Base-by-base conservation (phyloP, 2,329 filamentous ascomycete species). In the Rachicladosporium sp. region DNA sequence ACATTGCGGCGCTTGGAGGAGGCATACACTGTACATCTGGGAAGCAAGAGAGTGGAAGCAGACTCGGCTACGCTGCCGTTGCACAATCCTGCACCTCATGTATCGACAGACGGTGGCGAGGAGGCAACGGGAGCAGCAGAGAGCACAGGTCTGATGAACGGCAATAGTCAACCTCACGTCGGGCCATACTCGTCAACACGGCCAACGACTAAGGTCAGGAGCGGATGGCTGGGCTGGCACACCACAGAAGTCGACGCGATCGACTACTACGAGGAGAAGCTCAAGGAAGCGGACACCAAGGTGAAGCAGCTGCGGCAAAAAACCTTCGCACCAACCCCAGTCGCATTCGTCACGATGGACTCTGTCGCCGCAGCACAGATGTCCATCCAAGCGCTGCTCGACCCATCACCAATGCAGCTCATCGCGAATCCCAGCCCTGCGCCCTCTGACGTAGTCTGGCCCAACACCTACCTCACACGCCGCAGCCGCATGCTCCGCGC, bases 331-430 rank as follows among this genome's bases (percentile, higher is more conserved):
- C 71, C 91, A 0, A 88, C 80, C 1, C 81, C 89, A 36, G 73
- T 93, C 44, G 93, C 93, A 1, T 95, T 98, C 59, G 84, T 98
- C 31, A 96, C 91, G 0, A 93, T 98, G 86, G 85, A 95, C 64
- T 91, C 86, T 3, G 91, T 94, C 36, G 84, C 88, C 10, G 81
- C 88, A 12, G 77, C 74, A 47, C 91, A 98, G 65, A 94, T 96
- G 87, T 85, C 88, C 15, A 85, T 94, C 33, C 91, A 98, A 61
- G 88, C 91, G 3, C 80, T 93, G 8, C 77, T 98, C 38, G 89
- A 96, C 55, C 87, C 91, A 3, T 80, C 83, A 8, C 91, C 93
- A 0, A 80, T 88, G 42, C 81, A 83, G 44, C 71, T 98, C 4
- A 68, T 94, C 39, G 88, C 89, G 6, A 88, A 86, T 43, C 73